Base-by-base conservation (phyloP, 768 basidiomycete species). In the Pleurotus giganteus region DNA sequence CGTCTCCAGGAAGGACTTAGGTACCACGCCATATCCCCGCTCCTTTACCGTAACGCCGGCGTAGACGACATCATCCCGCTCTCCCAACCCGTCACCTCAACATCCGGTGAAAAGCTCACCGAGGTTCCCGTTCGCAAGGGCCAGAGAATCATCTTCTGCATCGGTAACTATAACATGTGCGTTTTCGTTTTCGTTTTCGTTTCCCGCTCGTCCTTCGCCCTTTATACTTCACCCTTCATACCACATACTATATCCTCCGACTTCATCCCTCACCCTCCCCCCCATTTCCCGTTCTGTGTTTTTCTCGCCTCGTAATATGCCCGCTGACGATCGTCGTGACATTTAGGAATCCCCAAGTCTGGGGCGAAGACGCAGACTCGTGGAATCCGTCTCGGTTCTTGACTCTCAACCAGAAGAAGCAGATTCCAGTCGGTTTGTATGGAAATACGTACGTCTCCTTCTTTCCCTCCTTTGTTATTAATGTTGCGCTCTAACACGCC, bases 321-420 rank as follows among this genome's bases (percentile, higher is more conserved):
- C n/a, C n/a, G n/a, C n/a, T n/a, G n/a, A n/a, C n/a, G n/a, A n/a
- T n/a, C n/a, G n/a, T n/a, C n/a, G n/a, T n/a, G n/a, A n/a, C n/a
- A n/a, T n/a, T n/a, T n/a, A n/a, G n/a, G n/a, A n/a, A n/a, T n/a
- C n/a, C n/a, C n/a, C 65, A 64, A 9, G 62, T 75, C 4, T 79
- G 76, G 68, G 78, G 78, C 6, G 62, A 63, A 4, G 74, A 78
- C 54, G 74, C 76, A 2, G 55, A 72, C 29, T 55, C 58, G 4
- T 79, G 77, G 59, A 68, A 74, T 21, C 74, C 74, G 12, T 68
- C 72, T 39, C 65, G 78, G 21, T 79, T 77, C 76, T 57, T 76
- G 2, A 41, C 60, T 32, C 53, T 57, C 8, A 57, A 57, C 49
- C 57, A 55, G 44, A 72, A 58, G 54, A 69, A 63, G 9, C 65